A percentile compares a stretch with the other conserved stretches of the same genome.
These are phyloP conservation scores for Capronia epimyces DNA, from an alignment of 2,329 filamentous ascomycete species.

Conservation along the genomic window DNA sequence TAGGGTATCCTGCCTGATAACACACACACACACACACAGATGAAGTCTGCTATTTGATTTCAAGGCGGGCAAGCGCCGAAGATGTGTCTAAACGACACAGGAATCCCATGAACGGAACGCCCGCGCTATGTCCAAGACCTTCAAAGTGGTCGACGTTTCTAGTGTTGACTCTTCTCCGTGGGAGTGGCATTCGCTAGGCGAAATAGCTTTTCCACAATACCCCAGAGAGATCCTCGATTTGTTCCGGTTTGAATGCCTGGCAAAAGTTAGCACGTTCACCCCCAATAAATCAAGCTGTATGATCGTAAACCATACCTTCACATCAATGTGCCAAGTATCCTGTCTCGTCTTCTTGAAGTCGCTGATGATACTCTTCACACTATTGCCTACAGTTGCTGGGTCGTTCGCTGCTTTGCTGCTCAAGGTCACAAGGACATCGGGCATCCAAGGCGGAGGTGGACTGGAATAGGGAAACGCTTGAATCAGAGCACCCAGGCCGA, in stretches of 20 bases:
- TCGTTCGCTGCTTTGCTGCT: constrained; percentile 82
- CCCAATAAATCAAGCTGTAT: constrained; percentile 14
- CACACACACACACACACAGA: too few species aligned
- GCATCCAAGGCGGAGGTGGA: constrained; percentile 89
- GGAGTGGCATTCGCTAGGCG: constrained; percentile 50
- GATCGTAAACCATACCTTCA: constrained; percentile 64
- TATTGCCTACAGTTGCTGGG: constrained; percentile 87
- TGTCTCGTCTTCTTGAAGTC: constrained; percentile 99
- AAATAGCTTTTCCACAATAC: constrained; percentile 99
- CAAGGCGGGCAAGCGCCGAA: not conserved
- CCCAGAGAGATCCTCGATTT: constrained; percentile 89
- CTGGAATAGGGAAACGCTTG: constrained; percentile 95
- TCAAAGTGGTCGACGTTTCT: not conserved
- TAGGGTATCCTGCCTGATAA: not conserved
- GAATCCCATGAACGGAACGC: constrained; percentile 3
- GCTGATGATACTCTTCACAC: constrained; percentile 85
- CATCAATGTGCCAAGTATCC: constrained; percentile 96
- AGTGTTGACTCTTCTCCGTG: not conserved
- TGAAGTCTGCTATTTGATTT: not conserved
- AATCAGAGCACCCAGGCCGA: constrained; percentile 83
- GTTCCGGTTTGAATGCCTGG: constrained; percentile 80
- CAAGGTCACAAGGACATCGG: constrained; percentile 78
- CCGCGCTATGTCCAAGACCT: constrained; percentile 14
- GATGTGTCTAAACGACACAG: not conserved
- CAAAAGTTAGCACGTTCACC: constrained; percentile 26